Base-by-base conservation (phyloP, 176 grass and related monocot genomes). In the Secale cereale region DNA sequence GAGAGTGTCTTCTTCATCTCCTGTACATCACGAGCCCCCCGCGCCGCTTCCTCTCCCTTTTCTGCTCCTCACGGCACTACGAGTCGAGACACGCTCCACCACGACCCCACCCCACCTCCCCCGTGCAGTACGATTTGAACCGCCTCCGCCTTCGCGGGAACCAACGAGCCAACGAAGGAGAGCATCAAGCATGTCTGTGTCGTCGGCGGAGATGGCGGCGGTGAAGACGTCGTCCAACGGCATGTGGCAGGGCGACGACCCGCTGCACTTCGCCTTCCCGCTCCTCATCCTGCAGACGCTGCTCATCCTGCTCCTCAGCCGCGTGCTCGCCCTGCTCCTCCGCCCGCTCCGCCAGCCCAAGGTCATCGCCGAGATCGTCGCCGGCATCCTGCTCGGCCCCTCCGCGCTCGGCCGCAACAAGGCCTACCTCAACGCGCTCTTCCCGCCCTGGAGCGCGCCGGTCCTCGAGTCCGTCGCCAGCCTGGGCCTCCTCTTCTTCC, bases 291-390 rank as follows among this genome's bases (percentile, higher is more conserved):
- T 93, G 1, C 95, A 98, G 32, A 76, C 92, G 3, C 89, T 92
- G 5, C 64, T 98, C 39, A 88, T 98, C 59, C 76, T 95, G 0
- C 59, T 90, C 40, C 85, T 98, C 20, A 87, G 95, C 86, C 95
- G 95, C 29, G 7, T 84, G 14, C 91, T 98, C 2, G 86, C 95
- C n/a, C 88, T 91, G 70, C 69, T 93, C 20, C 88, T 98, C 71
- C 88, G 85, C 8, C 95, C 95, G 1, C 92, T 98, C 54, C 92
- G 92, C 1, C 95, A 98, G 76, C 95, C 95, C 59, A 94, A 98
- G 79, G 92, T 94, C 28, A 91, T 98, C 81, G 95, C 95, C 5
- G 95, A 98, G 95, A 98, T 94, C 76, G 78, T 94, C 1, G 95
- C 88, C 0, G 95, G 95, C 20, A 94, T 97, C 70, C 33, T 97